Evolutionary conservation across 495 filamentous ascomycete species (phyloP), one percentile per base, ranked within the genome.

Genomic region (Trichoderma asperelloides): DNA sequence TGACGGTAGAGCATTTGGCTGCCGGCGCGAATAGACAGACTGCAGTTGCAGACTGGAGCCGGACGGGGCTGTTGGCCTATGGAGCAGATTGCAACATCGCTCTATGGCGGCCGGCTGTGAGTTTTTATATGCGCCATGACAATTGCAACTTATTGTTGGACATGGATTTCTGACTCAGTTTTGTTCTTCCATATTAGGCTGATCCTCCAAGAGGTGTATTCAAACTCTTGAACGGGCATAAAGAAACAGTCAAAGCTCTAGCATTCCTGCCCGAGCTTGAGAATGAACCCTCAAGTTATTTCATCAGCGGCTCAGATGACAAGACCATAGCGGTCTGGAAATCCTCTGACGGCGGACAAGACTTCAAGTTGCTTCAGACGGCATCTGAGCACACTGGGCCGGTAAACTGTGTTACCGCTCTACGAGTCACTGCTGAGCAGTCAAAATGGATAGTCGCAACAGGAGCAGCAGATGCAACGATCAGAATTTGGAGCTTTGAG

Each of bases 21-120:
- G 88, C 88, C 66, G 95, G 95, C 66, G 93, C 91, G 45, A 98
- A 97, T 78, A 83, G 94, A 68, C 91, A 97, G 70, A 89, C 95
- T 30, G 87, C 87, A 18, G 91, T 91, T 15, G 92, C 95, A 16
- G 95, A 98, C 78, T 98, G 95, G 95, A 86, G 92, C 73, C 72
- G 80, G 8, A 78, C 86, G 43, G 87, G 89, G 15, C 77, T 93
- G 65, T 82, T 98, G 45, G 96, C 94, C 57, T 98, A 91, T 78
- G 95, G 95, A 45, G 89, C 93, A 33, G 91, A 92, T 78, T 86
- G 86, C 67, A 95, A 94, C 78, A 82, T 97, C 68, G 95, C 93
- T 39, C 73, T 97, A 64, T 98, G 95, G 95, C 80, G 88, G 71
- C 92, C 95, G 62, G 73, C 84, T 74, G 92, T 96, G 87, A 70